phyloP scores from a whole-genome alignment of 371 early-diverging fungal species.

The Mucor racemosus region DNA sequence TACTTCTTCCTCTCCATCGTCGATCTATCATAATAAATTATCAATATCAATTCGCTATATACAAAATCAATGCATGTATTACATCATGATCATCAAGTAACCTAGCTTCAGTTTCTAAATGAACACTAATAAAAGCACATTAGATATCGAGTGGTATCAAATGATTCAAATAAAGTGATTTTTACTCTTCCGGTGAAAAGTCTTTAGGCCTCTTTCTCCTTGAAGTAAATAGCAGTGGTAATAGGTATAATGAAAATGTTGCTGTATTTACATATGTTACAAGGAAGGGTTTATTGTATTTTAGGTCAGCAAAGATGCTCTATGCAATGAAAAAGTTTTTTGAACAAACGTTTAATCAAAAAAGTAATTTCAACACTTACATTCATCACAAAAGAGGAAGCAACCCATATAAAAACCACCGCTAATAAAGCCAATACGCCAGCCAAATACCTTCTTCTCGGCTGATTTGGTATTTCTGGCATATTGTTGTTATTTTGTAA shows the following conservation, averaged over 20 bases:
- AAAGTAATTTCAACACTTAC: constrained; percentile 35
- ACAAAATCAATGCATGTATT: not conserved
- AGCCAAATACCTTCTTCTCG: constrained; percentile 26
- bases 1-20: not conserved
- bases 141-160: not conserved
- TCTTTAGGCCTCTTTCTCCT: constrained; percentile 15
- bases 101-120: constrained; percentile 16
- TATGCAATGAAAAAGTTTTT: constrained; percentile 22
- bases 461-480: constrained; percentile 28
- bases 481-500: constrained; percentile 7
- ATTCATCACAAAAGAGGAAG: constrained; percentile 82
- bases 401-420: constrained; percentile 84
- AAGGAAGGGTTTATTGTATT: constrained; percentile 79
- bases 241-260: constrained; percentile 77
- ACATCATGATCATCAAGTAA: constrained; percentile 18
- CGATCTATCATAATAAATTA: not conserved
- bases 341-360: not conserved
- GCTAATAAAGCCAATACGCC: constrained; percentile 69
- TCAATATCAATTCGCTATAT: not conserved
- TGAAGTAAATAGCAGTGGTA: constrained; percentile 32
- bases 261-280: constrained; percentile 82
- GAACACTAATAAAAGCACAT: constrained; percentile 6
- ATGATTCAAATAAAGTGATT: not conserved
- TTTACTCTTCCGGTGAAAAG: constrained; percentile 16
- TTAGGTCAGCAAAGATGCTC: constrained; percentile 72